These are phyloP conservation scores for Pholiota conissans DNA, from an alignment of 768 basidiomycete species.

Conservation along the genomic window DNA sequence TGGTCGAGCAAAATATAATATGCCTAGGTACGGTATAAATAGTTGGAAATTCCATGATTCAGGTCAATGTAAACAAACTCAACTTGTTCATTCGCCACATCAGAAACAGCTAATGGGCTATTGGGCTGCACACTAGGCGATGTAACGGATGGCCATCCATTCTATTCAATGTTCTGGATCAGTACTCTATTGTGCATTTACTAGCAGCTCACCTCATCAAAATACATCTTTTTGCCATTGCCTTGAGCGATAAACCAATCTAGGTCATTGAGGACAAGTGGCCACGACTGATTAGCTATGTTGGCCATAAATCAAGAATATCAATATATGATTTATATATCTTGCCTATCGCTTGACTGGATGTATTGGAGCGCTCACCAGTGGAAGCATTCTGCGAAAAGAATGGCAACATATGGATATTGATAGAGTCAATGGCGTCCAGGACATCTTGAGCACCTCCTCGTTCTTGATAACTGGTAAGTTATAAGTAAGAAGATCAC, in stretches of 20 bases:
- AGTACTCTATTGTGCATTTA: not conserved
- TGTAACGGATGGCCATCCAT: slow-evolving; percentile 65
- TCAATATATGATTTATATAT: not conserved
- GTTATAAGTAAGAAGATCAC: not conserved
- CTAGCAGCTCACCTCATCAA: slow-evolving; percentile 46
- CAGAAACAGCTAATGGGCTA: slow-evolving; percentile 46
- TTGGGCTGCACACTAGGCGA: slow-evolving; percentile 55
- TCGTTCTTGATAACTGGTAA: slow-evolving; percentile 36
- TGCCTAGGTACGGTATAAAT: slow-evolving; percentile 25
- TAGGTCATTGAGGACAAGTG: slow-evolving; percentile 47
- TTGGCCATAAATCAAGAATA: no score
- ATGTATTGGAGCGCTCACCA: slow-evolving; percentile 24
- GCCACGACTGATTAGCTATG: slow-evolving; percentile 51
- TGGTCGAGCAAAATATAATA: slow-evolving; percentile 55
- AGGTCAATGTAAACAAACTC: slow-evolving; percentile 8
- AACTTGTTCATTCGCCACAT: slow-evolving; percentile 49
- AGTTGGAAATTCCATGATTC: not conserved
- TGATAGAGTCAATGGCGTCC: slow-evolving; percentile 52
- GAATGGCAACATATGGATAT: slow-evolving; percentile 62
- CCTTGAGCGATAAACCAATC: slow-evolving; percentile 57
- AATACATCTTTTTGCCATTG: slow-evolving; percentile 62
- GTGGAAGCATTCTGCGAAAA: slow-evolving; percentile 48
- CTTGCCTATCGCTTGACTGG: not conserved
- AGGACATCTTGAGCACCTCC: slow-evolving; percentile 53
- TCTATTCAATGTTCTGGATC: slow-evolving; percentile 30